Evolutionary conservation across 164 flowering plant species (phyloP).

Genomic region (Liriodendron chinense): DNA sequence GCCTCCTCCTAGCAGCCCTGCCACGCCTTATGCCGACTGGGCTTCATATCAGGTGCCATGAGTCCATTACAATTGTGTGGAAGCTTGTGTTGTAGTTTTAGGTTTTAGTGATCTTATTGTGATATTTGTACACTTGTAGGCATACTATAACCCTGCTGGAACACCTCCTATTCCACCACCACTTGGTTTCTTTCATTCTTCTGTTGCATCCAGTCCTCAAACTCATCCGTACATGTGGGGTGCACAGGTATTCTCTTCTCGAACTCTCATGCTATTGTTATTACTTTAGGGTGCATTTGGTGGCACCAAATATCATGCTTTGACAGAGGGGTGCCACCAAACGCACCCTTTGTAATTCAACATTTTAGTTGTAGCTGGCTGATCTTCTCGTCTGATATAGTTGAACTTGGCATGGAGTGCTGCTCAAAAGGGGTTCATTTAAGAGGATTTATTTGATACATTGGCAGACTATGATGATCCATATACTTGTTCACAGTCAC

Average conservation of each 20-base stretch:
- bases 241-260: constrained; percentile 21
- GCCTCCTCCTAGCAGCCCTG: constrained; percentile 27
- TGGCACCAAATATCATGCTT: background rate
- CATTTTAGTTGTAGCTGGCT: too few relatives aligned
- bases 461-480: too few relatives aligned
- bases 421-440: too few relatives aligned
- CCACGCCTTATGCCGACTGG: constrained; percentile 28
- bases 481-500: too few relatives aligned
- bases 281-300: background rate
- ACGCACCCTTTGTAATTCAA: too few relatives aligned
- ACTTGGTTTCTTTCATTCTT: constrained; percentile 22
- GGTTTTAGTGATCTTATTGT: constrained; percentile 1
- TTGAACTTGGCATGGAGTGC: too few relatives aligned
- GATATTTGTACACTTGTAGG: constrained; percentile 15
- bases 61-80: background rate
- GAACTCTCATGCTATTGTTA: background rate
- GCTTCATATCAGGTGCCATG: constrained; percentile 28
- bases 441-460: too few relatives aligned
- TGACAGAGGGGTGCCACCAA: too few relatives aligned
- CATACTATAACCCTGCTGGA: constrained; percentile 35
- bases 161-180: constrained; percentile 34
- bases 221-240: constrained; percentile 38
- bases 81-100: background rate
- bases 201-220: constrained; percentile 30
- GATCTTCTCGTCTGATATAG: too few relatives aligned